phyloP scores from a whole-genome alignment of 805 yeast species.

The Hanseniaspora meyeri region DNA sequence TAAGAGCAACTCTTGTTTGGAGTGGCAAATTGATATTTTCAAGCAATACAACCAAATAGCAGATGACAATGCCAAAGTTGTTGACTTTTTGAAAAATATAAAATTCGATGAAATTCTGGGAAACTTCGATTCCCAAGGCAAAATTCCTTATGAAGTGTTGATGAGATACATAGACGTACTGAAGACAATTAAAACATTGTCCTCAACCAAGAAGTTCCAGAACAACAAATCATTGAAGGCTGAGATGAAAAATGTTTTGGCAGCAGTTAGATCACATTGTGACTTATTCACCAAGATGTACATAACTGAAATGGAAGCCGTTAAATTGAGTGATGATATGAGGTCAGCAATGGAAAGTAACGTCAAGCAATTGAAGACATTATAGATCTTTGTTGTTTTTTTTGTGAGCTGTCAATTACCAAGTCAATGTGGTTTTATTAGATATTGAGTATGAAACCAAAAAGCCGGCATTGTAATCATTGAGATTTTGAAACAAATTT shows the following conservation, averaged over 20 bases:
- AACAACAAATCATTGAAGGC: not conserved
- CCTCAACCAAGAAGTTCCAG: constrained; percentile 9
- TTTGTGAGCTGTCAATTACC: no score
- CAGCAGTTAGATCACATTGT: not conserved
- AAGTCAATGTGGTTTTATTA: not conserved
- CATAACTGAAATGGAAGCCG: not conserved
- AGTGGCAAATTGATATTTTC: constrained; percentile 3
- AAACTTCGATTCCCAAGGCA: not conserved
- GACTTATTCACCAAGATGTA: not conserved
- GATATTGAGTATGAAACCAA: no score
- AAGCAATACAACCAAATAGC: not conserved
- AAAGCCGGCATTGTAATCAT: no score
- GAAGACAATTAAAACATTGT: constrained; percentile 7
- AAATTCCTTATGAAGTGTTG: not conserved
- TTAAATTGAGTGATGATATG: not conserved
- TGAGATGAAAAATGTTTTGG: not conserved
- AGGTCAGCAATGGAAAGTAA: not conserved
- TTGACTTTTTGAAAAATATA: not conserved
- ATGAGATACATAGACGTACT: not conserved
- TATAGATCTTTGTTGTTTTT: not conserved
- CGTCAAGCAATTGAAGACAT: constrained; percentile 19
- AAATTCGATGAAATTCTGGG: not conserved
- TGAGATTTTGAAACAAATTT: no score
- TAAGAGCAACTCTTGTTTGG: not conserved
- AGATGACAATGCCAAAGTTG: constrained; percentile 1